These are phyloP conservation scores for Capsicum pubescens DNA, from an alignment of 257 asterid species.

Conservation along the genomic window DNA sequence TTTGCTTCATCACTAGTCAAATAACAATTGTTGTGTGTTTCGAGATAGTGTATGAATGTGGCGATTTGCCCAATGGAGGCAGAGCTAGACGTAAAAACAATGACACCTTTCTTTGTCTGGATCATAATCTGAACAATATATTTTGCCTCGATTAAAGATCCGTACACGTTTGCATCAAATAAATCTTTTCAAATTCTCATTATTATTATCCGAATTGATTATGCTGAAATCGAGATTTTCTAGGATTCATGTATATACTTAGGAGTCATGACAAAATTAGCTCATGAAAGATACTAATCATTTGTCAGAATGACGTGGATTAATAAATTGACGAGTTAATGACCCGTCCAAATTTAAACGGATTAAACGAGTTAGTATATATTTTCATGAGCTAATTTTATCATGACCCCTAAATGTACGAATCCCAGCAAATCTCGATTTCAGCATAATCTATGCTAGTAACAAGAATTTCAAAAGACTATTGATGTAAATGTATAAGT, in stretches of 20 bases:
- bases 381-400: no score
- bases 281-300: neutral
- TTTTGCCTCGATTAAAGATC: conserved; percentile 69
- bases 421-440: no score
- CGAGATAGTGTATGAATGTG: conserved; percentile 65
- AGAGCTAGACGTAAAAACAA: conserved; percentile 60
- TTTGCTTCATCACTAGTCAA: conserved; percentile 64
- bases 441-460: no score
- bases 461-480: no score
- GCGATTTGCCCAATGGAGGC: conserved; percentile 67
- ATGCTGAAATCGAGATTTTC: conserved; percentile 59
- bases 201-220: conserved; percentile 50
- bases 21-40: conserved; percentile 80
- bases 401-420: no score
- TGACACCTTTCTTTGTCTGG: conserved; percentile 62
- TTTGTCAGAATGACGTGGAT: no score
- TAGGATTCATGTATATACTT: conserved; percentile 58
- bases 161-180: conserved; percentile 70
- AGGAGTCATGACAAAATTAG: neutral
- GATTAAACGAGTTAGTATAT: no score
- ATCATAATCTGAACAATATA: conserved; percentile 77
- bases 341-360: no score
- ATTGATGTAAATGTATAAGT: no score
- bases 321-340: no score
- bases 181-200: conserved; percentile 67